Base-by-base conservation (phyloP, 106 monocot species). In the Acorus calamus region DNA sequence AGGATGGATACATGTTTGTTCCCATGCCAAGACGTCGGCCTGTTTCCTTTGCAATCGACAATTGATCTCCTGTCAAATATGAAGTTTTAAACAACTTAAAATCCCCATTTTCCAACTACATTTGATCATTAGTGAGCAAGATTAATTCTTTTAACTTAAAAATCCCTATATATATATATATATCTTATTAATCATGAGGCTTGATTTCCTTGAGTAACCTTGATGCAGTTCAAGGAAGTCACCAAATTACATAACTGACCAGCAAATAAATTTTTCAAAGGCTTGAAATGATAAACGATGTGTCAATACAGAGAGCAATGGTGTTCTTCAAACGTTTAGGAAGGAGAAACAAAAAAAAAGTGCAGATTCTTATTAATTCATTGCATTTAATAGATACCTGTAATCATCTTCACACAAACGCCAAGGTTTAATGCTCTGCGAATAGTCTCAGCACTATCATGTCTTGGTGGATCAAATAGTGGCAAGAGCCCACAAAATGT, bases 381-480 rank as follows among this genome's bases (percentile, higher is more conserved):
- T 11, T 6, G 55, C 11, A 8, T 9, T 28, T 66, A 54, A 13
- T 8, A 54, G 7, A 8, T 71, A 78, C 82, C 82, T 49, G 86
- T 82, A 49, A 86, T 79, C 86, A 82, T 86, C 76, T 86, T 86
- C 47, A 86, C 86, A 53, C 79, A 79, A 11, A 86, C 82, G 41
- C 86, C 86, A 59, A 86, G 82, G 28, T 69, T 79, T 7, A 82
- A 65, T 4, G 86, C 86, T 73, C 79, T 68, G 42, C 86, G 78
- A 55, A 86, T 86, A 53, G 86, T 86, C 47, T 86, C 86, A 48
- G 86, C 86, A 71, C 86, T 86, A 69, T 86, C 86, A 64, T 86
- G 81, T 50, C 86, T 74, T 52, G 86, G 86, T 5, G 86, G 82
- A 66, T 86, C 86, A 67, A 86, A 86, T 55, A 86, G 76, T 50